Percentiles rank a stretch among this genome's conserved stretches.
Conservation (phyloP, 345 rosid genomes). For the Bruguiera gymnorhiza region DNA sequence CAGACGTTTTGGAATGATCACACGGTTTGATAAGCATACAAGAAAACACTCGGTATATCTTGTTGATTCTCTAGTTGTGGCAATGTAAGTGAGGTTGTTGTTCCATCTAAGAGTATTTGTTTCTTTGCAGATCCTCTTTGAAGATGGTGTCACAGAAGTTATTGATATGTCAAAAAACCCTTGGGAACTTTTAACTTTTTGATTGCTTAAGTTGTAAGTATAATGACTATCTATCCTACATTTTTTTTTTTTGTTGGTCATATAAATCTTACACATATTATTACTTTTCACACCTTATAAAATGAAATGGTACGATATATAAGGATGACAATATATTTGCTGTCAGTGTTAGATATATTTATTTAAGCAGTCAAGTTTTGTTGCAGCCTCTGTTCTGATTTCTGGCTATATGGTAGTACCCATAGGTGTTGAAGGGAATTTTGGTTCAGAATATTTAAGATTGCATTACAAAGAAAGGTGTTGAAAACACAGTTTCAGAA, state of each 20-base stretch:
- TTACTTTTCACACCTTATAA: no score
- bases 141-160: conserved; percentile 58
- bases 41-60: conserved; percentile 61
- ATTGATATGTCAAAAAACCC: conserved; percentile 65
- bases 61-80: conserved; percentile 4
- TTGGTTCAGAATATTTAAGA: no score
- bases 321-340: no score
- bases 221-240: neutral
- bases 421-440: no score
- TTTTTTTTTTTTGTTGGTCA: neutral
- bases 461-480: no score
- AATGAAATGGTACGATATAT: no score
- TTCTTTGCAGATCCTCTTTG: conserved; percentile 65
- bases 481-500: no score
- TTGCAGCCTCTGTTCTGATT: no score
- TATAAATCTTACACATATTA: no score
- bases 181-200: conserved; percentile 53
- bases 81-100: neutral
- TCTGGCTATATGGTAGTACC: no score
- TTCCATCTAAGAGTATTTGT: conserved; percentile 7
- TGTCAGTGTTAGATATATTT: no score
- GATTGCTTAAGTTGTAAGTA: conserved; percentile 18
- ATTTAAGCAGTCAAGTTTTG: no score
- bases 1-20: conserved; percentile 71
- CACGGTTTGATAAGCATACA: conserved; percentile 53